A percentile compares a stretch with the other conserved stretches of the same genome.
These are phyloP conservation scores for Tilletia indica DNA, from an alignment of 1,284 basidiomycete genomes.

Conservation along the genomic window DNA sequence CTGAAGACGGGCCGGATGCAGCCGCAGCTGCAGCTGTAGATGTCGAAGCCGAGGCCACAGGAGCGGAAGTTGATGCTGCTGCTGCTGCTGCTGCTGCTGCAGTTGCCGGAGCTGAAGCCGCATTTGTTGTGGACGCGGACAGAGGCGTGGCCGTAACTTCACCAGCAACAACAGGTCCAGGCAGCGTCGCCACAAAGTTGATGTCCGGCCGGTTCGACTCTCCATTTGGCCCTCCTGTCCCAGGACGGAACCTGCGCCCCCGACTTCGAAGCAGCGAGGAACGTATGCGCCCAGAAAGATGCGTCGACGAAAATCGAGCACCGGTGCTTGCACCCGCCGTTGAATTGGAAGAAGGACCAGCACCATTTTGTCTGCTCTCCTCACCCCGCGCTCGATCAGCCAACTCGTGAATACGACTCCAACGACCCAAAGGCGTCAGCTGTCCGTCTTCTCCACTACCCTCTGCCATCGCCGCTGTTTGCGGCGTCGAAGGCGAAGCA, in stretches of 20 bases:
- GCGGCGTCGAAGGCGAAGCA: too few species aligned
- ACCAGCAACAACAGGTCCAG: background rate
- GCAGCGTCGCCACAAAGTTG: slow-evolving; percentile 3
- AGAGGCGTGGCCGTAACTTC: background rate
- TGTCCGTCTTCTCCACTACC: background rate
- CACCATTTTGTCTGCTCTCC: background rate
- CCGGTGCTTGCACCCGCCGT: background rate
- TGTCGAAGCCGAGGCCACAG: background rate
- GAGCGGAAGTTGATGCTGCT: background rate
- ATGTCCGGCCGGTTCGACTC: background rate
- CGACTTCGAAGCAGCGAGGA: background rate
- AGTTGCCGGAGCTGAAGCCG: background rate
- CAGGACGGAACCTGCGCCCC: background rate
- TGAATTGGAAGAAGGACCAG: background rate
- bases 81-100: background rate
- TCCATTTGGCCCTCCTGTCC: background rate
- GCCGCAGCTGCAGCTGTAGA: background rate
- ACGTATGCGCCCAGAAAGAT: background rate
- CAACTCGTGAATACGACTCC: slow-evolving; percentile 7
- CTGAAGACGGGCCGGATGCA: background rate
- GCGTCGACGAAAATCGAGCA: background rate
- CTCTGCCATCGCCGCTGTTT: background rate
- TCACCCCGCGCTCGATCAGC: background rate
- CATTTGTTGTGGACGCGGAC: background rate
- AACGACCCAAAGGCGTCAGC: background rate